These are phyloP conservation scores for Aureobasidium sp. DNA, from an alignment of 2,329 filamentous ascomycete genomes.

Conservation along the genomic window DNA sequence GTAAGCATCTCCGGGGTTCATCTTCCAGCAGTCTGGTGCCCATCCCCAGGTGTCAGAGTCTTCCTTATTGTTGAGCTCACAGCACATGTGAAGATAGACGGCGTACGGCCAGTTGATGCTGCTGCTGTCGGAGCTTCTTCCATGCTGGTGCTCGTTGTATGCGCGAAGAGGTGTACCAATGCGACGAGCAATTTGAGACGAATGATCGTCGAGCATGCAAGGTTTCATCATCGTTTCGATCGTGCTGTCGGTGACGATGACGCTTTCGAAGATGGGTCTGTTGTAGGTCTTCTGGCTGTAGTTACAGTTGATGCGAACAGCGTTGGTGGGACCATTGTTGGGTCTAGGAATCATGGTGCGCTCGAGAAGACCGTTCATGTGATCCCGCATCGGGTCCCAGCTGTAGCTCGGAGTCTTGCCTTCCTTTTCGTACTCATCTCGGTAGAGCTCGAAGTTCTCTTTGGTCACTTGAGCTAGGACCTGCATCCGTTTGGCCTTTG, in stretches of 20 bases:
- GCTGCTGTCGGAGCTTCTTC: not conserved
- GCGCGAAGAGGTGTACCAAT: not conserved
- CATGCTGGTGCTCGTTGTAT: not conserved
- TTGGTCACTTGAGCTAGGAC: too few species aligned
- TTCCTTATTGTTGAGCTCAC: not conserved
- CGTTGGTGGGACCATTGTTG: not conserved
- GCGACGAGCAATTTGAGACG: not conserved
- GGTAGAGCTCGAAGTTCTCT: too few species aligned
- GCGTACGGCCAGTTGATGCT: not conserved
- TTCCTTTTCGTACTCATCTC: too few species aligned
- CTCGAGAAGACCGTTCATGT: too few species aligned
- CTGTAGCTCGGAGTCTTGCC: too few species aligned
- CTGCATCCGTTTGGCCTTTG: too few species aligned
- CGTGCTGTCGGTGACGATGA: not conserved
- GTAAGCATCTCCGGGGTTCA: not conserved
- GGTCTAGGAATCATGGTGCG: not conserved
- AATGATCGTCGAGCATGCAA: not conserved
- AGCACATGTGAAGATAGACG: not conserved
- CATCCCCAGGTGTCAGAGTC: not conserved
- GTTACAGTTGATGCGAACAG: not conserved
- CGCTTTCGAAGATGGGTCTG: not conserved
- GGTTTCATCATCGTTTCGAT: not conserved
- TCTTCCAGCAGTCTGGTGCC: not conserved
- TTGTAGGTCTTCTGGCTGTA: not conserved
- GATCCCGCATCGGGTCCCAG: too few species aligned